A percentile compares a stretch with the other conserved stretches of the same genome.
Conservation (phyloP, 2,329 filamentous ascomycete genomes). For the Aspergillus brunneoviolaceus region DNA sequence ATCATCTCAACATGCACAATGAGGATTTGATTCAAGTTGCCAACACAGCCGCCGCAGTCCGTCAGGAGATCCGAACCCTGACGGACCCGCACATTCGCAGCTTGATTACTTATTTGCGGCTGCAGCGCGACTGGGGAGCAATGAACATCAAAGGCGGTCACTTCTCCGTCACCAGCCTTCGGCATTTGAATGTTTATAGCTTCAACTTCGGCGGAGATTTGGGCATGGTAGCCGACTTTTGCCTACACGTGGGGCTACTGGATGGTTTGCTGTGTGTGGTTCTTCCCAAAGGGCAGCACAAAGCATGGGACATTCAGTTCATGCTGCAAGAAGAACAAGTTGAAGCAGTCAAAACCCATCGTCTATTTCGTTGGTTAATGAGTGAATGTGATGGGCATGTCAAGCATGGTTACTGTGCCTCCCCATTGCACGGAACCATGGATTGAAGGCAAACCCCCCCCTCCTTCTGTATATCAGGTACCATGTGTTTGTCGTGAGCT, state of each 20-base stretch:
- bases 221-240: background rate
- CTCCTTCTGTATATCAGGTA: background rate
- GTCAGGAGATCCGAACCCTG: background rate
- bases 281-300: background rate
- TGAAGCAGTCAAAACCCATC: background rate
- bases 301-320: background rate
- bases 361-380: background rate
- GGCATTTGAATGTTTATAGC: conserved; percentile 1
- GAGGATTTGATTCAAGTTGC: background rate
- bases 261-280: background rate
- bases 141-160: background rate
- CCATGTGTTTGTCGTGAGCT: background rate
- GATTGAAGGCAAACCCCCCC: background rate
- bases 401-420: background rate
- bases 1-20: background rate
- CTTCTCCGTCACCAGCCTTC: background rate
- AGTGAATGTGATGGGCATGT: too few species aligned
- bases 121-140: background rate
- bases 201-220: background rate
- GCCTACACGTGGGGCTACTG: background rate
- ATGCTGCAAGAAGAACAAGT: background rate
- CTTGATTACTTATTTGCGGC: background rate
- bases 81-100: background rate
- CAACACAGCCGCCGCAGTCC: background rate
- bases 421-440: background rate